Conservation (phyloP, 768 basidiomycete genomes). For the Termitomyces heimii region DNA sequence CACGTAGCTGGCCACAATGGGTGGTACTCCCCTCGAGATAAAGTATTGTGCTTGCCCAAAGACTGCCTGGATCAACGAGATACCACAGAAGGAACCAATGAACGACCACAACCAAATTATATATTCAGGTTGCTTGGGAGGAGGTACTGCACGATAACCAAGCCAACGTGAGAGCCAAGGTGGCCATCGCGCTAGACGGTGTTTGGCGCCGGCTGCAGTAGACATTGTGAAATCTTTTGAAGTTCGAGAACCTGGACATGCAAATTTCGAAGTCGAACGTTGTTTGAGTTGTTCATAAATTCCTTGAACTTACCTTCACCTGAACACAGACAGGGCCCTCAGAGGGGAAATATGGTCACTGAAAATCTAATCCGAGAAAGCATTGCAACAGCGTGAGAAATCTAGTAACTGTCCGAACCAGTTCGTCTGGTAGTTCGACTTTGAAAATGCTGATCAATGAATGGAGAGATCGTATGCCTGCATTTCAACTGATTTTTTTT, state of each 20-base stretch:
- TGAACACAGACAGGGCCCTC: neutral
- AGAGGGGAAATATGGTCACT: neutral
- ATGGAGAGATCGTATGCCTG: too few species aligned
- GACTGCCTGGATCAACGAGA: conserved; percentile 42
- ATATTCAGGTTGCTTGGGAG: conserved; percentile 25
- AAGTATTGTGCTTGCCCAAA: conserved; percentile 46
- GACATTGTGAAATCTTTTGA: neutral
- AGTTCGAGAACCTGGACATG: neutral
- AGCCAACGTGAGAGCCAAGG: conserved; percentile 35
- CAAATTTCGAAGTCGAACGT: neutral
- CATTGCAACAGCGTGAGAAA: neutral
- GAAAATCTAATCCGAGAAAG: neutral
- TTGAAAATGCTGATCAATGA: neutral
- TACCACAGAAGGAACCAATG: conserved; percentile 43
- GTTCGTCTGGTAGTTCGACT: too few species aligned
- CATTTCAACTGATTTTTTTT: neutral
- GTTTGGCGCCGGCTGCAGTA: neutral
- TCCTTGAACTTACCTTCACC: neutral
- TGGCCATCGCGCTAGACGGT: conserved; percentile 29
- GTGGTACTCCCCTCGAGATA: conserved; percentile 35
- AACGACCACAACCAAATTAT: conserved; percentile 48
- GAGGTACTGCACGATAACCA: conserved; percentile 33
- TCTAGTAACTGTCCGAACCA: neutral
- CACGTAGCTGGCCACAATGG: conserved; percentile 44
- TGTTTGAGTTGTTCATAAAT: neutral